Evolutionary conservation across 164 flowering plant genomes (phyloP), one percentile per base, ranked within the genome.

Genomic region (Vitis cinerea): DNA sequence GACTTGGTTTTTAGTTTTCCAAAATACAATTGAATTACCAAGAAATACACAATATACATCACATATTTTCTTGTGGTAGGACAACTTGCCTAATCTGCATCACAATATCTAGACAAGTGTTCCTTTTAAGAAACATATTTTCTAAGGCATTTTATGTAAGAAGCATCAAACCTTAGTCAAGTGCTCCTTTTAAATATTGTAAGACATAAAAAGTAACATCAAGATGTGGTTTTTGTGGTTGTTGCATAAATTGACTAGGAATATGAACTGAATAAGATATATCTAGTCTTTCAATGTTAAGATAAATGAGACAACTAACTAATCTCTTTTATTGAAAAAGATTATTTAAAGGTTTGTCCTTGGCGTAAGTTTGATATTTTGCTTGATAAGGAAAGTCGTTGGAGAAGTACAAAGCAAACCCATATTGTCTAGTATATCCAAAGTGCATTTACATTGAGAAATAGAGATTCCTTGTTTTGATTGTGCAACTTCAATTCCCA

Each of bases 191-290:
- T 0, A 67, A 27, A 16, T 71, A 71, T 0, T 27, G 63, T 1
- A 75, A 5, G 7, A 71, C 48, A 7, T 52, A 16, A 2, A 48
- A 12, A 1, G 66, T 49, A 4, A 27, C 65, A 2, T 71, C 50
- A 5, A 12, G 11, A 9, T 67, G 72, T 4, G 50, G 3, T 12
- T 27, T 4, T 12, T 14, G 55, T 2, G 71, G 78, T 27, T 48
- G n/a, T 1, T 67, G 50, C 75, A 67, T 75, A 30, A 61, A 75
- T 53, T 75, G 77, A 29, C 59, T 27, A 4, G 68, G 50, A 4
- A 65, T 10, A 19, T 78, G 59, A 1, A 78, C 81, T 0, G 17
- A 19, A 37, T 58, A 78, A 14, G 54, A 1, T 1, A 78, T 50
- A 10, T 75, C 68, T 0, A 71, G 81, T 2, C 51, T n/a, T 3